Base-by-base conservation (phyloP, 768 basidiomycete genomes). In the Rubroboletus satanas region DNA sequence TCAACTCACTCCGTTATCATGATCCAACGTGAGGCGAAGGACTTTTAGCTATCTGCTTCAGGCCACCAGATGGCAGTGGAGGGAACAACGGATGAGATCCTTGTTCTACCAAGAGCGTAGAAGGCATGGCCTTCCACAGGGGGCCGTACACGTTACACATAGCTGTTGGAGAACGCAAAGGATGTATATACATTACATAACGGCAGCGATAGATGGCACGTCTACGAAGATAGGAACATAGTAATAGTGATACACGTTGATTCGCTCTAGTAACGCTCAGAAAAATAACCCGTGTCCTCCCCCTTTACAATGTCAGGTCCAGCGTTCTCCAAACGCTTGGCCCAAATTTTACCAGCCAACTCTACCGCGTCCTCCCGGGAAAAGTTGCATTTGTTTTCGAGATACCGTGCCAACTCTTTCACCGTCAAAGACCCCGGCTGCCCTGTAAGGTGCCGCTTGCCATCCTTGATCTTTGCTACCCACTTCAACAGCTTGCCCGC, bases 341-440 rank as follows among this genome's bases (percentile, higher is more conserved):
- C 58, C 65, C 52, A 67, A 31, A 67, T 66, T 28, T 45, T 50
- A 7, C 41, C 29, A 12, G 64, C 66, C 48, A 67, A 28, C 3
- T n/a, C 7, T 12, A 47, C 32, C 17, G 66, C 66, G 5, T 61
- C 66, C 35, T 28, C 39, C 5, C 21, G 49, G 8, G 38, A 2
- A 37, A 67, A 56, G 0, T 35, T 49, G 39, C 67, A 69, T 31
- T 23, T 55, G 4, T 50, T 45, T 33, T 61, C 51, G 21, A 67
- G 59, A 37, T 54, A 42, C 23, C 51, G 51, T 18, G 39, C 52
- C 51, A 66, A 33, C 32, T 63, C 63, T n/a, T 54, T 49, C 17
- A 50, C 35, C 26, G 50, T 64, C 53, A 67, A 32, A 1, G 52
- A 1, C 35, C 8, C 64, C 3, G 45, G 1, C 36, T 42, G 29